phyloP scores from a whole-genome alignment of 2,329 filamentous ascomycete genomes.

The Fusarium globosum region DNA sequence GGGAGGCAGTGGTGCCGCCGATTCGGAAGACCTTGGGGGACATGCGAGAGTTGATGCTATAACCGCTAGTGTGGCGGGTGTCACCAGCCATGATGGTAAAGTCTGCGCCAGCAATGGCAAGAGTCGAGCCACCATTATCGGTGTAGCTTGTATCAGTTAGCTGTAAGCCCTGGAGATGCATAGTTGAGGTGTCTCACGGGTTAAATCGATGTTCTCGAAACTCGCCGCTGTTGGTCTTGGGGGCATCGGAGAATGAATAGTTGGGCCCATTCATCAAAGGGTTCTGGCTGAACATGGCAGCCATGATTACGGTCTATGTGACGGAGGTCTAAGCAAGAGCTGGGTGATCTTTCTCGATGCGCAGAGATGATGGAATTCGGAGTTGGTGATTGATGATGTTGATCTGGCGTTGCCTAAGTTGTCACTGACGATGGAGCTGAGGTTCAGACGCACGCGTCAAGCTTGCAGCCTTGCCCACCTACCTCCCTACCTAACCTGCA shows the following conservation, averaged over 20 bases:
- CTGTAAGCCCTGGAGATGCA: not conserved
- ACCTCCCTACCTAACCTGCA: constrained; percentile 33
- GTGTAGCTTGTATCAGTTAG: constrained; percentile 75
- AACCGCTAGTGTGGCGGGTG: constrained; percentile 93
- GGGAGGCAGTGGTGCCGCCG: constrained; percentile 87
- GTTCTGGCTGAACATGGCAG: constrained; percentile 77
- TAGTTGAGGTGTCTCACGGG: constrained; percentile 70
- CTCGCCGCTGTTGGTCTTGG: constrained; percentile 64
- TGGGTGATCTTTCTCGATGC: constrained; percentile 6
- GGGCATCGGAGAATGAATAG: constrained; percentile 74
- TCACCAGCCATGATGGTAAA: constrained; percentile 98
- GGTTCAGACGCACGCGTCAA: constrained; percentile 54
- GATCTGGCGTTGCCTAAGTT: constrained; percentile 36
- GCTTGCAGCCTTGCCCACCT: constrained; percentile 63
- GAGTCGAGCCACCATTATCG: constrained; percentile 96
- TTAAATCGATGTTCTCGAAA: constrained; percentile 86
- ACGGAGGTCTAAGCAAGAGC: not conserved
- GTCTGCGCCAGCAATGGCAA: constrained; percentile 92
- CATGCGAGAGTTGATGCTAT: constrained; percentile 98
- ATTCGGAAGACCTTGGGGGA: constrained; percentile 97
- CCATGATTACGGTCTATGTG: constrained; percentile 58
- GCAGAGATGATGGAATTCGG: constrained; percentile 12
- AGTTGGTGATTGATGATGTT: constrained; percentile 25
- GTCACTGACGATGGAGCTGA: constrained; percentile 40
- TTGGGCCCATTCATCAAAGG: constrained; percentile 75